Conservation (phyloP, 164 flowering plant genomes). For the Euptelea pleiosperma region DNA sequence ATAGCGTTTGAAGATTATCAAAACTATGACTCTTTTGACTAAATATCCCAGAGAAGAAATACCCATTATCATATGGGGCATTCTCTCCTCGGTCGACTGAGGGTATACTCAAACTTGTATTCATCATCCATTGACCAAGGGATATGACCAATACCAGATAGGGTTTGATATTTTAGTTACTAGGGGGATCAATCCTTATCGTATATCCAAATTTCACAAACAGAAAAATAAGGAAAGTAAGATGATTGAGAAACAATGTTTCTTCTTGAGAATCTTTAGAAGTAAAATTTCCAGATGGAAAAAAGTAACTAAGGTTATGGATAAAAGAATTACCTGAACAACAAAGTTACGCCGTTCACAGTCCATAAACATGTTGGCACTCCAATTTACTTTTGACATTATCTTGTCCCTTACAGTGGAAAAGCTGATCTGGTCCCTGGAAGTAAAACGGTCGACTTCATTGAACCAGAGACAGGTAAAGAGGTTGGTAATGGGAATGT, state of each 20-base stretch:
- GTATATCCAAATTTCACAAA: too few relatives aligned
- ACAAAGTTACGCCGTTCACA: conserved; percentile 96
- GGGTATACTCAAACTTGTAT: too few relatives aligned
- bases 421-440: conserved; percentile 94
- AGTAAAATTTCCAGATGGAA: not conserved
- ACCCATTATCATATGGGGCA: too few relatives aligned
- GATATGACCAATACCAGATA: too few relatives aligned
- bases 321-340: conserved; percentile 56
- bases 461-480: conserved; percentile 96
- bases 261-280: not conserved
- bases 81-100: too few relatives aligned
- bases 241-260: not conserved
- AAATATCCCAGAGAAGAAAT: too few relatives aligned
- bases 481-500: conserved; percentile 83
- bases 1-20: too few relatives aligned
- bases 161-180: not conserved
- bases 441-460: conserved; percentile 95
- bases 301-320: not conserved
- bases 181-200: not conserved
- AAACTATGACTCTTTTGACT: too few relatives aligned
- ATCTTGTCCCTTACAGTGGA: conserved; percentile 83
- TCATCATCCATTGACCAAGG: too few relatives aligned
- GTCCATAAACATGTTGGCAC: conserved; percentile 76
- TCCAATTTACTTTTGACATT: conserved; percentile 61
- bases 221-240: too few relatives aligned